Base-by-base conservation (phyloP, 208 protist species). In the Herpetomonas samuelpessoai region DNA sequence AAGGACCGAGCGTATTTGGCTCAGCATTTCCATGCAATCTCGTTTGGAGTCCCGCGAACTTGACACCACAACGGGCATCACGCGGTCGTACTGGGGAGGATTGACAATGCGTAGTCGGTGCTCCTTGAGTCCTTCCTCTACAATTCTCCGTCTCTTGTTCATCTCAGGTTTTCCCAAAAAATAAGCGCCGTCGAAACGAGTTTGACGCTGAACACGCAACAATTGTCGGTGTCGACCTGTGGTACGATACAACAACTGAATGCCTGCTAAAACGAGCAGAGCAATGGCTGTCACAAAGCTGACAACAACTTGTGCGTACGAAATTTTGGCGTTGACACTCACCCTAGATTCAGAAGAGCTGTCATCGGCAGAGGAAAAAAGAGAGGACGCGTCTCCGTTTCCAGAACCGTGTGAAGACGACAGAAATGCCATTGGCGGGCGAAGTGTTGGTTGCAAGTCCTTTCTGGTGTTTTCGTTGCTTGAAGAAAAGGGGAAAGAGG, bases 21-120 rank as follows among this genome's bases (percentile, higher is more conserved):
- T 63, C 10, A 95, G 62, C 86, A 95, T 95, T 38, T 81, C 68
- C 2, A 80, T 46, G 49, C 85, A 92, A 48, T 95, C 86, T 1
- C 68, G 71, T 7, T 77, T 67, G 12, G 83, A 74, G 50, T 95
- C 88, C 12, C 85, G 63, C 1, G 68, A 59, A 46, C 86, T 79
- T 1, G 79, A 75, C 44, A 95, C 81, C 7, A 95, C 78, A 7
- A 80, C 68, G 22, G 86, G 76, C 28, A 95, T 73, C 10, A 79
- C 55, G 10, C 79, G 65, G 49, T 76, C 68, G 57, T 76, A 85
- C 67, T 86, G 78, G 3, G 85, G 86, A 30, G 81, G 81, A 35
- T 80, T 74, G 12, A 66, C 48, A 45, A 90, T 87, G 27, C 77
- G 68, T 41, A 80, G 80, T 45, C 71, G 62, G 39, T 91, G 75